Base-by-base conservation (phyloP, 139 green algal species). In the Tetradesmus obliquus region DNA sequence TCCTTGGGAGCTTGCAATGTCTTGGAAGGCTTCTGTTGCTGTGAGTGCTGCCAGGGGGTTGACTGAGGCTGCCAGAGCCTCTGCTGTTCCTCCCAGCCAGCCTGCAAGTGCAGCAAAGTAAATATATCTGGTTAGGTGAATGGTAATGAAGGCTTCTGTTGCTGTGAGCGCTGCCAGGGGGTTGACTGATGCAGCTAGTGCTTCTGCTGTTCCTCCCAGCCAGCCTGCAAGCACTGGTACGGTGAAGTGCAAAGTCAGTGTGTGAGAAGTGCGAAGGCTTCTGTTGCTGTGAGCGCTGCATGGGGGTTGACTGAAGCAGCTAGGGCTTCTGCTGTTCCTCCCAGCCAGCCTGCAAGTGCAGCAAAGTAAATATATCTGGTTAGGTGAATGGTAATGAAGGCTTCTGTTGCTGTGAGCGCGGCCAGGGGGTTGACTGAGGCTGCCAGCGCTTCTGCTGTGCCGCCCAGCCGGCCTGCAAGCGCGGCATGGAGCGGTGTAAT, bases 221-320 rank as follows among this genome's bases (percentile, higher is more conserved):
- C 71, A 88, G 4, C 57, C 84, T 88, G 84, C 84, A 55, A 20
- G 71, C n/a, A n/a, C n/a, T n/a, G n/a, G n/a, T n/a, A n/a, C n/a
- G n/a, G n/a, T n/a, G n/a, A n/a, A n/a, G n/a, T n/a, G n/a, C n/a
- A n/a, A n/a, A n/a, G n/a, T n/a, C n/a, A n/a, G n/a, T n/a, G n/a
- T n/a, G n/a, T n/a, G n/a, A n/a, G n/a, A n/a, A n/a, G n/a, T n/a
- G n/a, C n/a, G 55, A 87, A 54, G 5, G 24, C 55, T 19, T 24
- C 24, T 2, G 7, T 2, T 22, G 45, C 6, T 24, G 51, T 20
- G 6, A 19, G 55, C 20, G 82, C 20, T n/a, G 60, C n/a, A 5
- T 74, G 7, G 13, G 82, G 82, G 82, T 87, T 87, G n/a, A 51
- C 55, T n/a, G 82, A n/a, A 3, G 82, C 19, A 55, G 82, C 82